Base-by-base conservation (phyloP, 768 basidiomycete genomes). In the Calocera cornea region DNA sequence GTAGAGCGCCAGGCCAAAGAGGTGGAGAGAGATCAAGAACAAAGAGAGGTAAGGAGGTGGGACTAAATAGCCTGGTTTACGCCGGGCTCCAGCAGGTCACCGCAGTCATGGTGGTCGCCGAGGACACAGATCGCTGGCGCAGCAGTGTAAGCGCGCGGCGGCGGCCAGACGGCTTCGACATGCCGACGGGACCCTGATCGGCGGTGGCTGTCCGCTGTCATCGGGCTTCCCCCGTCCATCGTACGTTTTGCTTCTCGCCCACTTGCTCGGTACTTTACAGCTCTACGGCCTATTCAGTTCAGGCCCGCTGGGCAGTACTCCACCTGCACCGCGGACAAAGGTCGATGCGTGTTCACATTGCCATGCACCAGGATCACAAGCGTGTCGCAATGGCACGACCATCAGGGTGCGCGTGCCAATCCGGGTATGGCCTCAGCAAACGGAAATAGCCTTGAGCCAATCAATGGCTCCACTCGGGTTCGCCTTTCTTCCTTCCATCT, bases 41-140 rank as follows among this genome's bases (percentile, higher is more conserved):
- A 60, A 60, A 31, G 54, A 16, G 31, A 60, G 27, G 54, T 29
- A 2, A 60, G 31, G 54, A 60, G 49, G 2, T 16, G 27, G 54
- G 31, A 60, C 24, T 27, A 60, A 60, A 33, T 27, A 60, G 31
- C 7, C 27, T 3, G 7, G 5, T 60, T 60, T 8, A 60, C 11
- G 27, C 24, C 12, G 31, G 24, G 54, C 54, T 60, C 11, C 54
- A 60, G 54, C 54, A 60, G 54, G 16, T 16, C 27, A 33, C 27
- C 54, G 54, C 54, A 60, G 54, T 33, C 54, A 60, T 60, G 54
- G 54, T 19, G 14, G 54, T 60, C 54, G 54, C 54, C 54, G 24
- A 27, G 54, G 54, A 27, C 54, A 60, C 24, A 60, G 54, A 27
- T 60, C 36, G 36, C 27, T 60, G 54, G 14, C 11, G 54, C 19